phyloP scores from a whole-genome alignment of 2,329 filamentous ascomycete genomes.

The Penicillium sp. region DNA sequence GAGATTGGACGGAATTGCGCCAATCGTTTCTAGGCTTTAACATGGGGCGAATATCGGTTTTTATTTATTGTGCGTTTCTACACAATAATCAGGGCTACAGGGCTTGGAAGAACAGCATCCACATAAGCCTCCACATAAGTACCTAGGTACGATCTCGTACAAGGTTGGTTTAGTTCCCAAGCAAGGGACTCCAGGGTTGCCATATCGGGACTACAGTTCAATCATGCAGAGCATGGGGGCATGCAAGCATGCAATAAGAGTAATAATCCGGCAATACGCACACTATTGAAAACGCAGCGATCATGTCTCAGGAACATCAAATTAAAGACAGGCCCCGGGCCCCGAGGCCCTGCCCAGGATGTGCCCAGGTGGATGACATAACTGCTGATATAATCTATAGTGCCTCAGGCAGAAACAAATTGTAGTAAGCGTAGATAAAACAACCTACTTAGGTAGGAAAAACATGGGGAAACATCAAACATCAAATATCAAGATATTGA shows the following conservation, averaged over 20 bases:
- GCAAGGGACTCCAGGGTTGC: not conserved
- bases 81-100: not conserved
- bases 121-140: not conserved
- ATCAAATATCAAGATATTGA: not conserved
- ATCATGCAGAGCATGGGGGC: not conserved
- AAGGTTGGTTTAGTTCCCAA: not conserved
- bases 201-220: not conserved
- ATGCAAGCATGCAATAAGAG: not conserved
- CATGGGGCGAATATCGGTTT: not conserved
- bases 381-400: not conserved
- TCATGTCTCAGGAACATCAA: not conserved
- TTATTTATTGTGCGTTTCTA: not conserved
- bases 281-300: constrained; percentile 1
- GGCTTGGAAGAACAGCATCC: not conserved
- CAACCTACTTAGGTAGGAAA: no score
- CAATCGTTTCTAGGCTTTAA: not conserved
- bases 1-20: not conserved
- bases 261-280: not conserved
- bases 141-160: not conserved
- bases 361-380: not conserved
- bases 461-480: not conserved
- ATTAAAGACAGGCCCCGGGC: not conserved
- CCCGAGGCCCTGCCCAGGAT: not conserved
- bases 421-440: not conserved
- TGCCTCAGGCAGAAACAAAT: not conserved